phyloP scores from a whole-genome alignment of 2,329 filamentous ascomycete species.

The Aureobasidium sp. region DNA sequence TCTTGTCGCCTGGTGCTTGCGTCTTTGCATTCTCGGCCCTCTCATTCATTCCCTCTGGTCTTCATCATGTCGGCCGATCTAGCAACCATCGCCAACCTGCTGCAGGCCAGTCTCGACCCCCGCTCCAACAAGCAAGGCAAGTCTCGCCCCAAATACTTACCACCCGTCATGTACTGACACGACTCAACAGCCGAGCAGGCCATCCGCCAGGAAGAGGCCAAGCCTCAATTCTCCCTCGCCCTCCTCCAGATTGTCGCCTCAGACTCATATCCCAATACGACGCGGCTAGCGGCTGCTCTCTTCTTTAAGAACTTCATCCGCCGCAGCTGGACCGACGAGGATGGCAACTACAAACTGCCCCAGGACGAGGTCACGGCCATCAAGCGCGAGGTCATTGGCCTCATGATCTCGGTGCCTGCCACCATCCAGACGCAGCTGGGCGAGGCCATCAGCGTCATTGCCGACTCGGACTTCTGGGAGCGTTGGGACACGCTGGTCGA shows the following conservation, averaged over 20 bases:
- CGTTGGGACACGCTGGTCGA: conserved; percentile 93
- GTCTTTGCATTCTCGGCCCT: not conserved
- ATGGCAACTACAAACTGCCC: conserved; percentile 86
- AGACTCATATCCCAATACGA: conserved; percentile 63
- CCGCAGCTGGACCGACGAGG: conserved; percentile 89
- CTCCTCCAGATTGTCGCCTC: conserved; percentile 87
- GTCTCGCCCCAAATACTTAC: conserved; percentile 21
- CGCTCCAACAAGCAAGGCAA: conserved; percentile 82
- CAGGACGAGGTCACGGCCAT: conserved; percentile 78
- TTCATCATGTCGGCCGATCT: conserved; percentile 54
- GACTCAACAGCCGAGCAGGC: conserved; percentile 65
- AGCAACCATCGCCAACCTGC: conserved; percentile 66
- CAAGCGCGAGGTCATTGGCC: conserved; percentile 88
- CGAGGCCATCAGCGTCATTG: conserved; percentile 94
- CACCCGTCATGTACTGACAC: conserved; percentile 1
- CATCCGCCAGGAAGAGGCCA: conserved; percentile 70
- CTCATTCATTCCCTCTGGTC: not conserved
- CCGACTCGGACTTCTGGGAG: conserved; percentile 95
- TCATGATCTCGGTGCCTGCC: conserved; percentile 89
- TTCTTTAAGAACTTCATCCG: conserved; percentile 99
- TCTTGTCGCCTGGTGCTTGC: conserved; percentile 3
- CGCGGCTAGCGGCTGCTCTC: conserved; percentile 77
- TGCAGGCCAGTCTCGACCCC: conserved; percentile 86
- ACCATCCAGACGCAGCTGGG: conserved; percentile 89
- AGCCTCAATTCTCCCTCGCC: conserved; percentile 75